Evolutionary conservation across 768 basidiomycete genomes (phyloP), one percentile per base, ranked within the genome.

Genomic region (Pisolithus microcarpus): DNA sequence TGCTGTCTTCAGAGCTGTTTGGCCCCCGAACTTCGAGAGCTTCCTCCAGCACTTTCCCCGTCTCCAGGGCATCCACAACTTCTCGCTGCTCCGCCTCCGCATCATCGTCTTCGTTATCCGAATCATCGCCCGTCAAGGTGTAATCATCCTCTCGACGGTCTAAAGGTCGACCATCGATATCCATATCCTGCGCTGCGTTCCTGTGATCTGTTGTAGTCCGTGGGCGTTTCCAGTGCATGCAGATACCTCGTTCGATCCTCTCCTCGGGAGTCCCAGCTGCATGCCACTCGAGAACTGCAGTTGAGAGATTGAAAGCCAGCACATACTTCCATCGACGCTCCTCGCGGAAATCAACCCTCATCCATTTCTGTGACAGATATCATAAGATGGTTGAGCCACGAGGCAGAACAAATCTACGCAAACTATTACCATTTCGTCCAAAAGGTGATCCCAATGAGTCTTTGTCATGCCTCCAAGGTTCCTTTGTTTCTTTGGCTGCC

Each of bases 401-500:
- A 42, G 40, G 56, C 11, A 28, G 5, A 43, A 16, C 8, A 42
- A 59, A 30, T 39, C 16, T 38, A 26, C 18, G 71, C 79, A 34
- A 34, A 34, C 34, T 34, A 18, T 58, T 49, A 90, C 91, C 92
- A 97, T 92, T 69, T 99, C 96, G 54, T 98, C 95, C 66, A 99
- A 69, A 31, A 99, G 74, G 67, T 93, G 88, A 64, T 98, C 96
- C 91, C 91, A 94, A 61, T 97, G 92, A 1, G 85, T 81, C 69
- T 94, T 96, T 2, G 74, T 72, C 45, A 84, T 58, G 1, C 84
- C 82, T 19, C 85, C 82, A 16, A 92, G 76, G 26, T 82, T 86
- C 52, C 88, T 77, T 61, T 94, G 90, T 67, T 93, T 95, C 69
- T 95, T 97, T 9, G 93, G 92, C 61, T 99, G 96, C 48, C 95